Conservation (phyloP, 2,329 filamentous ascomycete species). For the Hirsutella rhossiliensis region DNA sequence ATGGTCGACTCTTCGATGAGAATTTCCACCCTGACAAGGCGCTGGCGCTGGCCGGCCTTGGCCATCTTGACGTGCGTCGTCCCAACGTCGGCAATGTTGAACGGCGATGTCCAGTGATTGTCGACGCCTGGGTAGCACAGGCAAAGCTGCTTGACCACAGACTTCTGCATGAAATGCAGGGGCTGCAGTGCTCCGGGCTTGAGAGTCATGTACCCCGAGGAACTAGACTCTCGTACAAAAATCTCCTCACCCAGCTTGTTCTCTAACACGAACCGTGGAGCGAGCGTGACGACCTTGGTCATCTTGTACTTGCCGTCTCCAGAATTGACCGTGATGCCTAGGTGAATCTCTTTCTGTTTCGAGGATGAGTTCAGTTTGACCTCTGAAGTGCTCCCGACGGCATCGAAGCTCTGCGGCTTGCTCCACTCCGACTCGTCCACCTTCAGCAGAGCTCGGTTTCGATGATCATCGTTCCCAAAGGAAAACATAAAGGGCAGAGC, state of each 20-base stretch:
- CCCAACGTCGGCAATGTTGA: slow-evolving; percentile 92
- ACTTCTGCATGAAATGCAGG: slow-evolving; percentile 79
- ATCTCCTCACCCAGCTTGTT: slow-evolving; percentile 87
- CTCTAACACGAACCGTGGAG: slow-evolving; percentile 85
- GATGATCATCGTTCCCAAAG: slow-evolving; percentile 75
- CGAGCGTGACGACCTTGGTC: slow-evolving; percentile 87
- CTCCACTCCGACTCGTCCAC: slow-evolving; percentile 91
- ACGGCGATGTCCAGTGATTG: slow-evolving; percentile 95
- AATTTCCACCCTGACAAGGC: slow-evolving; percentile 75
- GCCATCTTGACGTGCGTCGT: slow-evolving; percentile 89
- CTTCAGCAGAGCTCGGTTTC: slow-evolving; percentile 80
- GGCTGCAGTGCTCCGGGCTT: slow-evolving; percentile 71
- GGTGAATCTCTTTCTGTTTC: slow-evolving; percentile 71
- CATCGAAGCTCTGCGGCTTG: slow-evolving; percentile 95
- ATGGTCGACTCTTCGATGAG: slow-evolving; percentile 89
- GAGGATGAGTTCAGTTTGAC: slow-evolving; percentile 66
- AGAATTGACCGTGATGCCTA: slow-evolving; percentile 78
- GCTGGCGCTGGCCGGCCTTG: slow-evolving; percentile 79
- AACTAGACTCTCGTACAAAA: slow-evolving; percentile 82
- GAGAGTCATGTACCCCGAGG: slow-evolving; percentile 70
- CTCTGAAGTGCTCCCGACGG: slow-evolving; percentile 85
- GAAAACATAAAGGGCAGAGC: slow-evolving; percentile 94
- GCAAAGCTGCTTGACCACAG: slow-evolving; percentile 75
- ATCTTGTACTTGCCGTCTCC: slow-evolving; percentile 97
- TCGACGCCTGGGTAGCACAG: slow-evolving; percentile 88